These are phyloP conservation scores for Sextonia rubra DNA, from an alignment of 164 flowering plant species.

Conservation along the genomic window DNA sequence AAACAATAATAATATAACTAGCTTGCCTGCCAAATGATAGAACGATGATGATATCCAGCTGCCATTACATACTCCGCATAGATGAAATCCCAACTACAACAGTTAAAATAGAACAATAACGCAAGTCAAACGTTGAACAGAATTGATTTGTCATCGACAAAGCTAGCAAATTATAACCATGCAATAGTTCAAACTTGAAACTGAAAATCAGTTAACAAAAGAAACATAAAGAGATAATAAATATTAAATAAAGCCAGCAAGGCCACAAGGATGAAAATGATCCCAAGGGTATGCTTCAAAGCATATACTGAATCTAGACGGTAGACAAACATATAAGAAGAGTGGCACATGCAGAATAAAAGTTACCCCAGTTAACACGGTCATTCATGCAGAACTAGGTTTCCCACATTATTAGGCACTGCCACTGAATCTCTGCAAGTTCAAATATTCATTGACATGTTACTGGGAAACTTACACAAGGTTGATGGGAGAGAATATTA, in stretches of 20 bases:
- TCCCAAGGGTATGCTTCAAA: not conserved
- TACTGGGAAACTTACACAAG: too few relatives aligned
- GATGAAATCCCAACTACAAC: constrained; percentile 94
- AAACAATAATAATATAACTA: not conserved
- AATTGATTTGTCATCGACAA: not conserved
- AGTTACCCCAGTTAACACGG: too few relatives aligned
- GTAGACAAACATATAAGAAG: too few relatives aligned
- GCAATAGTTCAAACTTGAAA: not conserved
- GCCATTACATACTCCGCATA: constrained; percentile 98
- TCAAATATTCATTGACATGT: too few relatives aligned
- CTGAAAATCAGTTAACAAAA: too few relatives aligned
- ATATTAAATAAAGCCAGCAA: not conserved
- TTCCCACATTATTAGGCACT: too few relatives aligned
- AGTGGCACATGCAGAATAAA: too few relatives aligned
- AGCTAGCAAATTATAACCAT: not conserved
- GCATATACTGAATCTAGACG: not conserved
- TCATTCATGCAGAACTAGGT: too few relatives aligned
- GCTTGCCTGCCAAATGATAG: constrained; percentile 87
- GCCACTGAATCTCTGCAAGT: too few relatives aligned
- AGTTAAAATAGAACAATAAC: not conserved
- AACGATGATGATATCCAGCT: constrained; percentile 82
- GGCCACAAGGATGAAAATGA: not conserved
- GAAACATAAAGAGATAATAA: not conserved
- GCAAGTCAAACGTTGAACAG: not conserved
- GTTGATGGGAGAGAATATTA: too few relatives aligned